Evolutionary conservation across 257 asterid genomes (phyloP), one percentile per base, ranked within the genome.

Genomic region (Fraxinus excelsior): DNA sequence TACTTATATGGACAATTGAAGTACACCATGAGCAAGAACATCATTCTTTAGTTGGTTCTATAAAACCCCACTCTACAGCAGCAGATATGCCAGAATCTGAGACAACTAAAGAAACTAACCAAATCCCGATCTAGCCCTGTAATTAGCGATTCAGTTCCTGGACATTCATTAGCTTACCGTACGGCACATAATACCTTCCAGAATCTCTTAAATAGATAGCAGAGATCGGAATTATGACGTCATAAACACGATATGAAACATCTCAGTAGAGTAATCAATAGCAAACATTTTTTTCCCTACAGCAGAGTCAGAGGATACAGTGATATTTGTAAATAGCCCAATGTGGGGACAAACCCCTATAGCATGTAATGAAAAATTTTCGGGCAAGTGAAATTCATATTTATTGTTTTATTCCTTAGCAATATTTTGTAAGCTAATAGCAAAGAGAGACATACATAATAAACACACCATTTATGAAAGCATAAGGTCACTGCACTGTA

Each of bases 1-100:
- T 92, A 46, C 69, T 89, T 0, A 28, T 85, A 3, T 92, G 94
- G 94, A 80, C 88, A 6, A 23, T 71, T 5, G 80, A 81, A 21
- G 78, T 84, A 37, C 82, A 75, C 72, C 87, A 87, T 49, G 82
- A 80, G 26, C 78, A 76, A 2, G 73, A 68, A 29, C 84, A 73
- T 9, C 85, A 64, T 75, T 75, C 84, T 74, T 69, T 76, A 0
- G 88, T 79, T 25, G 78, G 86, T 67, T 89, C 97, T 0, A 83
- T 92, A 32, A 92, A 81, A 21, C 97, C 94, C 26, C 84, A 79
- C 73, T 76, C 71, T 60, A 14, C 51, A 29, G 46, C 35, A 64
- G 78, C 37, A 16, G 76, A 78, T 18, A 78, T 23, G 72, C 37
- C 85, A 28, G 95, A 89, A 83, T 71, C 76, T 5, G 91, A 87